Evolutionary conservation across 2,329 filamentous ascomycete species (phyloP), one percentile per base, ranked within the genome.

Genomic region (Xylaria sp.): DNA sequence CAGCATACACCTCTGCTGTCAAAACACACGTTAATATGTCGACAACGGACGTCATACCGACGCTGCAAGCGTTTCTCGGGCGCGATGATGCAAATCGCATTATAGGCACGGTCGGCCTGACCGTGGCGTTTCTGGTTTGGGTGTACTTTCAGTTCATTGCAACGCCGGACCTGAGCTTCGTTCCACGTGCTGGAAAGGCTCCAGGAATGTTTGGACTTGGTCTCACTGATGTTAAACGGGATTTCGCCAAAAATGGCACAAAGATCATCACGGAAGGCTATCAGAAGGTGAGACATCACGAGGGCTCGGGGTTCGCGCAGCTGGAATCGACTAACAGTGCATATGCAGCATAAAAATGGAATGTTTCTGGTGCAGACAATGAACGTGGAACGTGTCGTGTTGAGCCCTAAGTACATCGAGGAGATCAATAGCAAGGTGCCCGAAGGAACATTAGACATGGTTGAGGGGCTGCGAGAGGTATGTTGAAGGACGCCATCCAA

Each of bases 401-500:
- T 66, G 54, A 66, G 64, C 29, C 64, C 64, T 31, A 64, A 64
- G 52, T 66, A 66, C 21, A 66, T 66, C 29, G 64, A 66, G 55
- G 64, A 66, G 40, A 66, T 66, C 58, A 66, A 66, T 35, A 66
- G 47, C 54, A 66, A 60, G 17, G 64, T 68, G 31, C 55, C 66
- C 7, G 60, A 68, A 1, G 63, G 66, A 47, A 61, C 66, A 27
- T 35, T 69, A 49, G 60, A 69, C 47, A 63, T 69, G 67, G 62
- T 69, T 23, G 54, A 69, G 23, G 58, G 63, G 21, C 43, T 69
- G 19, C 44, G 65, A 49, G 64, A 66, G 58, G 64, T 66, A 49
- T 19, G 55, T 27, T 13, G 37, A 6, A 29, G 9, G 25, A 51
- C n/a, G 2, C 10, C 4, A 35, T 31, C 7, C 7, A 17, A 3